These are phyloP conservation scores for Sugiyamaella lignohabitans DNA, from an alignment of 805 yeast species.

Conservation along the genomic window DNA sequence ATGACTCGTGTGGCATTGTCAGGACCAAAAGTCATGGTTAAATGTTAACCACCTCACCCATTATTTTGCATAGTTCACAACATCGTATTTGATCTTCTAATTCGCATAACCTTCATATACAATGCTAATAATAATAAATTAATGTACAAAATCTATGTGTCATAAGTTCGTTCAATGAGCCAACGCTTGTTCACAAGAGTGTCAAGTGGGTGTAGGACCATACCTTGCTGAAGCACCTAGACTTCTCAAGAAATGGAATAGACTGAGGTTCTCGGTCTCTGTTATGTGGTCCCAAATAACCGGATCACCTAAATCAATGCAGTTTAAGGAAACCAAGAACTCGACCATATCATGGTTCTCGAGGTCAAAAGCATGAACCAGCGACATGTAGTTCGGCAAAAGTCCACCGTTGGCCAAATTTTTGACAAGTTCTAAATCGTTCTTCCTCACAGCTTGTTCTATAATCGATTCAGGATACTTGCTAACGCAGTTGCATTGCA, in stretches of 20 bases:
- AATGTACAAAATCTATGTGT: too few species aligned
- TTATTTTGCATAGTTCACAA: too few species aligned
- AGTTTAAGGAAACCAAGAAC: background rate
- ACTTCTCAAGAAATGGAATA: background rate
- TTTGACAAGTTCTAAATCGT: background rate
- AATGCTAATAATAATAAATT: too few species aligned
- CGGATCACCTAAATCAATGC: background rate
- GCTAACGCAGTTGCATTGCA: background rate
- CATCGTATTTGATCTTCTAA: too few species aligned
- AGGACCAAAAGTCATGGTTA: background rate
- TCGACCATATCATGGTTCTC: background rate
- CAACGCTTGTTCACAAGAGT: too few species aligned
- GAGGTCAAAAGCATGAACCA: background rate
- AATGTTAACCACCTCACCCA: background rate
- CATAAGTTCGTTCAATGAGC: too few species aligned
- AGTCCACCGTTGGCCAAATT: background rate
- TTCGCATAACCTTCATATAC: too few species aligned
- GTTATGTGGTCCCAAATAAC: background rate
- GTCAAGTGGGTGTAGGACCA: too few species aligned
- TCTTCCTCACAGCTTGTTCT: background rate
- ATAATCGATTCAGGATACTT: background rate
- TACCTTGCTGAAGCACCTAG: too few species aligned
- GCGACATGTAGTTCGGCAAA: background rate
- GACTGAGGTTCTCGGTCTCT: background rate
- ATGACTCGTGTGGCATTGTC: slow-evolving; percentile 1